Evolutionary conservation across 225 moss, liverwort and hornwort genomes (phyloP).

Genomic region (Marchantia polymorpha): DNA sequence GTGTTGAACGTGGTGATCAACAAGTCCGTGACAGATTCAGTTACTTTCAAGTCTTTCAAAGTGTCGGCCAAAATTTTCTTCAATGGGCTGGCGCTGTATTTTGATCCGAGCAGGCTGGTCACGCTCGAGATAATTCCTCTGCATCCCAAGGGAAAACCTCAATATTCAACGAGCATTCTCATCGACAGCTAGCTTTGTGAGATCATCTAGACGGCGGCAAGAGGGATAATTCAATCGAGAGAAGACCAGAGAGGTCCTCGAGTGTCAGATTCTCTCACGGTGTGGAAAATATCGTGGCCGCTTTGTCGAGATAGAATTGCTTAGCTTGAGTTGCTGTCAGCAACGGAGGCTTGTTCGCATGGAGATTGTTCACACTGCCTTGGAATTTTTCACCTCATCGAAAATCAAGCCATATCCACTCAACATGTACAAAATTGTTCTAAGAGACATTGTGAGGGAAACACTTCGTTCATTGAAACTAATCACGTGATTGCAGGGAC

Average conservation of each 20-base stretch:
- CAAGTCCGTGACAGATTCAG: conserved; percentile 14
- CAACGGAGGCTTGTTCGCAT: conserved; percentile 11
- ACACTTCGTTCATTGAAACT: neutral
- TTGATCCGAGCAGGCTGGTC: neutral
- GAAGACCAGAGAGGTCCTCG: too few relatives aligned
- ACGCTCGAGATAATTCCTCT: neutral
- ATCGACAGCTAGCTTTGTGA: too few relatives aligned
- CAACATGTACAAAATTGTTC: too few relatives aligned
- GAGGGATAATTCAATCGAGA: too few relatives aligned
- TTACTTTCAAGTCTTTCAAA: conserved; percentile 14
- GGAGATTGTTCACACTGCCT: too few relatives aligned
- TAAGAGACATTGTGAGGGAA: too few relatives aligned
- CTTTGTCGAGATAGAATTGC: conserved; percentile 15
- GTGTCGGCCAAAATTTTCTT: neutral
- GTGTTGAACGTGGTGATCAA: conserved; percentile 20
- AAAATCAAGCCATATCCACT: too few relatives aligned
- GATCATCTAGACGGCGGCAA: neutral
- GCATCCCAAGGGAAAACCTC: neutral
- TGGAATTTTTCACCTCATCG: too few relatives aligned
- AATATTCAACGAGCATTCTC: neutral
- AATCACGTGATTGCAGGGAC: conserved; percentile 1
- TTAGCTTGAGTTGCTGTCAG: conserved; percentile 8
- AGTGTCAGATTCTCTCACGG: conserved; percentile 5
- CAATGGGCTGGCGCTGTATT: neutral
- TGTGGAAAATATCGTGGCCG: conserved; percentile 12